phyloP scores from a whole-genome alignment of 1,284 basidiomycete genomes.

The Stygiomarasmius scandens region DNA sequence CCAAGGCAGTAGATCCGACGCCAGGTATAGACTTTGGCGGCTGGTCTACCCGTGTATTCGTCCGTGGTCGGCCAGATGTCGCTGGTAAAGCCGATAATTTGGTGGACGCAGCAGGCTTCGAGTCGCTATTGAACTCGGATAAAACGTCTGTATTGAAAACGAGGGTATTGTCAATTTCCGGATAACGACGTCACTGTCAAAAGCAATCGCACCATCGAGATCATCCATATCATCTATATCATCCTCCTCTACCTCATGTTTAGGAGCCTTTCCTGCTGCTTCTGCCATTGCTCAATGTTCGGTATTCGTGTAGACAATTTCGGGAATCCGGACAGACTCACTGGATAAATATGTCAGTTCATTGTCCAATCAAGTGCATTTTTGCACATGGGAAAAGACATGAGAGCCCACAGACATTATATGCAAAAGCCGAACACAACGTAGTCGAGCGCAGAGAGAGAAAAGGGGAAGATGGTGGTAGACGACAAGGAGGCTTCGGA shows the following conservation, averaged over 20 bases:
- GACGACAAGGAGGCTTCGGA: neutral
- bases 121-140: conserved; percentile 43
- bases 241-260: conserved; percentile 48
- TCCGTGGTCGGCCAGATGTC: conserved; percentile 29
- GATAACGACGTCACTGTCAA: neutral
- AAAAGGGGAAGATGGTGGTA: neutral
- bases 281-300: neutral
- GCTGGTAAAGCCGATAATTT: conserved; percentile 28
- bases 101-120: conserved; percentile 18
- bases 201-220: conserved; percentile 60
- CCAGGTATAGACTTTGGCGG: conserved; percentile 38
- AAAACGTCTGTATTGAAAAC: conserved; percentile 51
- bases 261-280: neutral
- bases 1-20: conserved; percentile 25
- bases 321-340: neutral
- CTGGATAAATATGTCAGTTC: neutral
- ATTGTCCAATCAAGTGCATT: neutral
- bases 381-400: neutral
- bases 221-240: conserved; percentile 79
- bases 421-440: neutral
- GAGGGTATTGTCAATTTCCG: conserved; percentile 8
- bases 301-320: neutral
- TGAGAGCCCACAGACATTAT: neutral
- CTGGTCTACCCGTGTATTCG: conserved; percentile 46
- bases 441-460: too few species aligned